Conservation (phyloP, 768 basidiomycete species). For the Russula ochroleuca region DNA sequence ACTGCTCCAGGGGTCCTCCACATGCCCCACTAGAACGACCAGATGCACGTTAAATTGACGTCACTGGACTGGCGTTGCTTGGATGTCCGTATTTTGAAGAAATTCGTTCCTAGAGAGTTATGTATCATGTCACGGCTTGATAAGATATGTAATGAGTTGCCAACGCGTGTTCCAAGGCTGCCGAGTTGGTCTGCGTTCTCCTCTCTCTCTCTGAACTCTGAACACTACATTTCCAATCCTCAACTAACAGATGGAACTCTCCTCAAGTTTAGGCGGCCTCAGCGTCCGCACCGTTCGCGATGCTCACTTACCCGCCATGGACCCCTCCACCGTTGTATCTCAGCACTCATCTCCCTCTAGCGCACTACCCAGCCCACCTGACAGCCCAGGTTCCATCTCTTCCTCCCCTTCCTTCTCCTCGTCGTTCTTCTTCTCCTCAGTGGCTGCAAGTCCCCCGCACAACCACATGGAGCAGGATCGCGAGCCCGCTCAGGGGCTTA, state of each 20-base stretch:
- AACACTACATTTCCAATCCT: neutral
- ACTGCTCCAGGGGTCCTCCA: neutral
- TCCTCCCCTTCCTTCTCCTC: constrained; percentile 70
- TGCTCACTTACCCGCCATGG: constrained; percentile 1
- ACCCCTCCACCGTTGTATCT: constrained; percentile 32
- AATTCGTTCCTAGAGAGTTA: too few relatives aligned
- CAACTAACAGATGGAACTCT: constrained; percentile 16
- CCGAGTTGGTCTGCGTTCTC: neutral
- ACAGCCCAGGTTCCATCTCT: constrained; percentile 61
- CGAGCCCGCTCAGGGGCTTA: constrained; percentile 47
- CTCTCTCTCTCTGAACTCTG: neutral
- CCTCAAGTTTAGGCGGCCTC: constrained; percentile 17
- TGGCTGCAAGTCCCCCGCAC: constrained; percentile 60
- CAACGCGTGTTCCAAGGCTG: neutral
- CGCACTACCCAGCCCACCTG: constrained; percentile 52
- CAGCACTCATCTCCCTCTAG: constrained; percentile 46
- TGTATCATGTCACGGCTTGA: neutral
- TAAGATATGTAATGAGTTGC: constrained; percentile 10
- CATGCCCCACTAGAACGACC: neutral
- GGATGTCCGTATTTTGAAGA: too few relatives aligned
- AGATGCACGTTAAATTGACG: neutral
- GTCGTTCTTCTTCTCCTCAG: constrained; percentile 76
- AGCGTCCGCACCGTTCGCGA: constrained; percentile 26
- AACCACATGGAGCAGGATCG: constrained; percentile 39
- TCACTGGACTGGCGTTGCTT: too few relatives aligned